Evolutionary conservation across 2,329 filamentous ascomycete species (phyloP).

Genomic region (Colletotrichum lini): DNA sequence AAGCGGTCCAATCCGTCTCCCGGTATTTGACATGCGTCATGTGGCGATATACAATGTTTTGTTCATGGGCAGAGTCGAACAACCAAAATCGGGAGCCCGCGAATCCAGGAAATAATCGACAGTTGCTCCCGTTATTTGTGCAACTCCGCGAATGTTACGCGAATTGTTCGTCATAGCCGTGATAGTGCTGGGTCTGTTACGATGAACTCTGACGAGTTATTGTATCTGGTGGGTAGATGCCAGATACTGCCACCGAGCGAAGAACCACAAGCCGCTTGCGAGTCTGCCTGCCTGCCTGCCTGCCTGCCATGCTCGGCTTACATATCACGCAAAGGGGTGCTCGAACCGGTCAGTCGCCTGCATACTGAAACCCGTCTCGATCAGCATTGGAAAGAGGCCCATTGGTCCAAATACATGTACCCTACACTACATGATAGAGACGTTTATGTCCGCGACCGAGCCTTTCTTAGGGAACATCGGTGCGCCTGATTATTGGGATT

Average conservation of each 20-base stretch:
- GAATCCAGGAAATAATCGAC: not conserved
- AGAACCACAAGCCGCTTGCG: not conserved
- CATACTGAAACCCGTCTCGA: not conserved
- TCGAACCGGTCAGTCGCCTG: not conserved
- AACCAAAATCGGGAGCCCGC: not conserved
- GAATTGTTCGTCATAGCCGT: not conserved
- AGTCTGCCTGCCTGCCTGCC: not conserved
- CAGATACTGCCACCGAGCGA: not conserved
- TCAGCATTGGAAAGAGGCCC: not conserved
- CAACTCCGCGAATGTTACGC: not conserved
- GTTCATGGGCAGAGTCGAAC: not conserved
- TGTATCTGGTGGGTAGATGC: too few species aligned
- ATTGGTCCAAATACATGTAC: not conserved
- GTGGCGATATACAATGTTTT: not conserved
- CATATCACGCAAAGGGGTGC: not conserved
- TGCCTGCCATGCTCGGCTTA: not conserved
- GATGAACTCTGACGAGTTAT: not conserved
- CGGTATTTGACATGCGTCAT: not conserved
- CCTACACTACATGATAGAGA: not conserved
- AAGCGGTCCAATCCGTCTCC: not conserved
- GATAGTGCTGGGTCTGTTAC: not conserved
- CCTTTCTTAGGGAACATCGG: not conserved
- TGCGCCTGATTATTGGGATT: not conserved
- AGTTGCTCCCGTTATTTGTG: conserved; percentile 20
- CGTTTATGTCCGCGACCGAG: not conserved